Percentiles rank a stretch among this genome's conserved stretches.
These are phyloP conservation scores for Phyllosticta citribraziliensis DNA, from an alignment of 2,329 filamentous ascomycete species.

Conservation along the genomic window DNA sequence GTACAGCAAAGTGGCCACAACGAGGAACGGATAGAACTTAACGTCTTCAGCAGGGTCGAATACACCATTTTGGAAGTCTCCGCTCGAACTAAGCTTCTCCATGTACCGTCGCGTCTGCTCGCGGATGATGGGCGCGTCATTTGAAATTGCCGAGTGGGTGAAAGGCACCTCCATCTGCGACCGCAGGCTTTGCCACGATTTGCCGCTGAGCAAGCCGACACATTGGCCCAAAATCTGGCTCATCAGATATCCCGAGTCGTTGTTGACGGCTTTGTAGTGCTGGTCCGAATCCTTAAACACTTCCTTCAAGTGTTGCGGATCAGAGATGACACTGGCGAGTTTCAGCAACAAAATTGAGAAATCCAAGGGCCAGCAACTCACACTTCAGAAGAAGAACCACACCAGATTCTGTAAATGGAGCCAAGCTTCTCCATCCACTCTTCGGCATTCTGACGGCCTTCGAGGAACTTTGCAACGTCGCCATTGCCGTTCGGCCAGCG, in stretches of 20 bases:
- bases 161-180: slow-evolving; percentile 17
- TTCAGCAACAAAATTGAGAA: not conserved
- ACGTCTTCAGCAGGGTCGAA: slow-evolving; percentile 23
- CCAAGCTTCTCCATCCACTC: slow-evolving; percentile 27
- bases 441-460: slow-evolving; percentile 24
- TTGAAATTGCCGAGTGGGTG: not conserved
- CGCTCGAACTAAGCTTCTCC: not conserved
- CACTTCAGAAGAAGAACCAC: slow-evolving; percentile 32
- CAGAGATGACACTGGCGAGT: slow-evolving; percentile 25
- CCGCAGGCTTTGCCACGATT: slow-evolving; percentile 21
- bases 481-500: slow-evolving; percentile 29
- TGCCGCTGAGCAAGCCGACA: slow-evolving; percentile 31
- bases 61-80: slow-evolving; percentile 5
- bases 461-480: slow-evolving; percentile 32
- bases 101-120: slow-evolving; percentile 8
- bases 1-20: slow-evolving; percentile 32
- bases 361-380: slow-evolving; percentile 13
- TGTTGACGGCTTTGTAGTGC: slow-evolving; percentile 34
- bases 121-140: not conserved
- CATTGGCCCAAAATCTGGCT: slow-evolving; percentile 34
- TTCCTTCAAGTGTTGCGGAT: slow-evolving; percentile 24
- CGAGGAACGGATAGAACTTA: slow-evolving; percentile 29
- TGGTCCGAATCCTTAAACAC: slow-evolving; percentile 37
- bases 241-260: slow-evolving; percentile 34
- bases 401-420: slow-evolving; percentile 27